Conservation (phyloP, 306 rosid genomes). For the Fragaria ananassa region DNA sequence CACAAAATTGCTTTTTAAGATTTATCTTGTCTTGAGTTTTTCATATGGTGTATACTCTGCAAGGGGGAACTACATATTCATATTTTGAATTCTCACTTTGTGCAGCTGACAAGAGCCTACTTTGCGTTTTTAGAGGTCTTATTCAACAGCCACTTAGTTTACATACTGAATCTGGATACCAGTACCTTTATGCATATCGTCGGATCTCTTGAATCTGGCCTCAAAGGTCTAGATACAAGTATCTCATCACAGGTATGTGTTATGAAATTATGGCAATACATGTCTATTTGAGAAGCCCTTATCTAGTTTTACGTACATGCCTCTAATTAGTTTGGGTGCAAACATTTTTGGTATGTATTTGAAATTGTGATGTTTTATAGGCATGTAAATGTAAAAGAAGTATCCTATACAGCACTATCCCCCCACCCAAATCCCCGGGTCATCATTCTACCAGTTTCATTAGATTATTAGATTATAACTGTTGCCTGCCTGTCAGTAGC, state of each 20-base stretch:
- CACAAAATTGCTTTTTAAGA: not conserved
- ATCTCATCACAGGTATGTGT: slow-evolving; percentile 87
- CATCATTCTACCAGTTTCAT: too few species aligned
- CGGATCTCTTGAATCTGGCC: slow-evolving; percentile 97
- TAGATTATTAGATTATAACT: too few species aligned
- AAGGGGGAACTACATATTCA: not conserved
- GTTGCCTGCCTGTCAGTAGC: not conserved
- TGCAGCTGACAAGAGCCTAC: slow-evolving; percentile 93
- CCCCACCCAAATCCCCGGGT: too few species aligned
- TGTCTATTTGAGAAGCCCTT: not conserved
- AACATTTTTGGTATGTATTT: not conserved
- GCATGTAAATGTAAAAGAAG: too few species aligned
- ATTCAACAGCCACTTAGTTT: slow-evolving; percentile 78
- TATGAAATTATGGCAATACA: not conserved
- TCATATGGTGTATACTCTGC: not conserved
- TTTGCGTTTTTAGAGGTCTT: slow-evolving; percentile 94
- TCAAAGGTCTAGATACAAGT: slow-evolving; percentile 87
- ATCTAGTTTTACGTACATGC: slow-evolving; percentile 1
- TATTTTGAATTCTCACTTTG: slow-evolving; percentile 20
- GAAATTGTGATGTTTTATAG: too few species aligned
- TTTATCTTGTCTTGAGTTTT: not conserved
- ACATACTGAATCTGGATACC: slow-evolving; percentile 72
- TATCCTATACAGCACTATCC: too few species aligned
- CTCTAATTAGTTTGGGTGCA: not conserved
- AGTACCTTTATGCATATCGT: slow-evolving; percentile 86